Conservation (phyloP, 2,329 filamentous ascomycete species). For the Monosporascus cannonballus region DNA sequence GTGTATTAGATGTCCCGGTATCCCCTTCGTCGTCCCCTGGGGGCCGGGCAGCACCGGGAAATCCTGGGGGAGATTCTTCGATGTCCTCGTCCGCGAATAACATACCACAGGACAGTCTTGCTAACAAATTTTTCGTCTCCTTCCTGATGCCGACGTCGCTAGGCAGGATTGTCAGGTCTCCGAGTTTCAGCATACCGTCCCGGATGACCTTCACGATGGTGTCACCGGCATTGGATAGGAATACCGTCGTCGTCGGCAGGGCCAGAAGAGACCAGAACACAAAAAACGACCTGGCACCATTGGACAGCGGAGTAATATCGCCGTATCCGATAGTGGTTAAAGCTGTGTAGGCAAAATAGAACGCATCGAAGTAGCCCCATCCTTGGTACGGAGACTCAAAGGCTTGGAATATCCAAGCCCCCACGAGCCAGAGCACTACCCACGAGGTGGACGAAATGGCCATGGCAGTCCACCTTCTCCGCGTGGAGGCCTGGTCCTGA, state of each 20-base stretch:
- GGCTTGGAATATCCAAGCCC: slow-evolving; percentile 65
- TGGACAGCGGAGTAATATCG: slow-evolving; percentile 69
- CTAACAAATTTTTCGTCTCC: slow-evolving; percentile 38
- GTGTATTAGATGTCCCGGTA: slow-evolving; percentile 8
- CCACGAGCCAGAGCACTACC: slow-evolving; percentile 71
- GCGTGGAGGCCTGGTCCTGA: slow-evolving; percentile 56
- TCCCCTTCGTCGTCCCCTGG: slow-evolving; percentile 23
- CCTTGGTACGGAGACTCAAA: slow-evolving; percentile 47
- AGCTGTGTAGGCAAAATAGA: slow-evolving; percentile 83
- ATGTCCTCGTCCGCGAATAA: slow-evolving; percentile 33
- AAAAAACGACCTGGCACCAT: slow-evolving; percentile 77
- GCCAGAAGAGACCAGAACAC: slow-evolving; percentile 89
- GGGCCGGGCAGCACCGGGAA: slow-evolving; percentile 32
- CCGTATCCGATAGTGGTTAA: slow-evolving; percentile 86
- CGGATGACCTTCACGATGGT: slow-evolving; percentile 65
- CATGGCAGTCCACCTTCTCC: slow-evolving; percentile 70
- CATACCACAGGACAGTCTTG: slow-evolving; percentile 36
- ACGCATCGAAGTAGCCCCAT: slow-evolving; percentile 71
- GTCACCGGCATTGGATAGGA: slow-evolving; percentile 78
- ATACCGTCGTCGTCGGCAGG: slow-evolving; percentile 79
- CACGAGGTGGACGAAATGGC: slow-evolving; percentile 62
- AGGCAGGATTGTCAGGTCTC: slow-evolving; percentile 55
- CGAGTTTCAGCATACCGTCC: slow-evolving; percentile 49
- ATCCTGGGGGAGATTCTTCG: slow-evolving; percentile 34
- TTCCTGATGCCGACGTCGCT: slow-evolving; percentile 44